Evolutionary conservation across 805 yeast species (phyloP), one percentile per base, ranked within the genome.

Genomic region (Pachysolen tannophilus): DNA sequence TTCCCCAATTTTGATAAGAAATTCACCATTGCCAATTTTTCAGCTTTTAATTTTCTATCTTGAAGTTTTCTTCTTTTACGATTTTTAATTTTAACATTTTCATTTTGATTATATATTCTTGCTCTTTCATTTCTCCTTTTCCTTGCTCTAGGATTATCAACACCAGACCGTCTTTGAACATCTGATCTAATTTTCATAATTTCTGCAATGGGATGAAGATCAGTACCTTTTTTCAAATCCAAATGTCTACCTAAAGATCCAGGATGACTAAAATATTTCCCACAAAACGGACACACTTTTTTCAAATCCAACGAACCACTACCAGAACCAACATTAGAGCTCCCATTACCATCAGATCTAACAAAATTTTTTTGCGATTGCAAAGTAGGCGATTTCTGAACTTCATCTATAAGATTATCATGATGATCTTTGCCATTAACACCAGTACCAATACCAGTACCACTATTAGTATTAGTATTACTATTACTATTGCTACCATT

Each of bases 191-290:
- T 43, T 33, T 46, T 47, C 10, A 64, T 69, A 11, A 77, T 71
- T 27, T 61, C 56, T 3, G 63, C 71, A 1, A 56, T 48, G 0
- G 82, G 82, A 42, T 76, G 82, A 11, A 53, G 36, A 1, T 59
- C 47, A 8, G 75, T 63, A 1, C 82, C 82, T 35, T 70, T 69
- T 41, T 72, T 67, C 30, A 61, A 49, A 44, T 77, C 82, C 28
- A 77, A 49, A 48, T 76, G 82, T 24, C 82, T 57, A 1, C 81
- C 81, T 37, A 74, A 55, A 1, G 78, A 71, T 2, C 81, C 79
- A 6, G 75, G 70, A 40, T 72, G 73, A 3, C 75, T 63, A 48
- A 75, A 77, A 1, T 65, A 57, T 38, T 64, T 60, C 1, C 69
- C 69, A 44, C 82, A 76, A 46, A 72, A 14, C 26, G 13, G 10